Conservation (phyloP, 2,329 filamentous ascomycete species). For the Colletotrichum sp. region DNA sequence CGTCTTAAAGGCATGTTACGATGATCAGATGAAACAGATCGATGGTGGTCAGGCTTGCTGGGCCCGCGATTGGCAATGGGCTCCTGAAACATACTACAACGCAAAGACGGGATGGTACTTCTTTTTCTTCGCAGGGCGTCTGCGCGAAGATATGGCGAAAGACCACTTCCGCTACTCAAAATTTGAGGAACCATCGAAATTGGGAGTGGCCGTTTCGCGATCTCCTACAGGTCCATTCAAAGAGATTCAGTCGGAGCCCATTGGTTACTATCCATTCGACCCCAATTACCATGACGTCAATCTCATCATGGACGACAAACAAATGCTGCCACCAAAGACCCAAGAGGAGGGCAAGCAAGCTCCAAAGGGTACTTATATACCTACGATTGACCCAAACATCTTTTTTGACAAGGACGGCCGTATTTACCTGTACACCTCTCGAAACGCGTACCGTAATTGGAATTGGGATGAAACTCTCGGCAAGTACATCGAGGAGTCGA, state of each 20-base stretch:
- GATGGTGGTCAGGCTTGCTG: conserved; percentile 37
- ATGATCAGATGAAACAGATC: conserved; percentile 30
- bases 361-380: conserved; percentile 39
- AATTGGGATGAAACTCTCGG: conserved; percentile 36
- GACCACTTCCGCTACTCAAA: conserved; percentile 36
- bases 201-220: conserved; percentile 38
- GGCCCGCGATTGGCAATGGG: conserved; percentile 41
- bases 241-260: conserved; percentile 34
- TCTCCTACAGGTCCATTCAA: conserved; percentile 36
- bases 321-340: conserved; percentile 35
- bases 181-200: conserved; percentile 40
- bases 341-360: conserved; percentile 29
- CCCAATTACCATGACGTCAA: conserved; percentile 39
- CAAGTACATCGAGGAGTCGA: conserved; percentile 42
- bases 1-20: conserved; percentile 35
- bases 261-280: conserved; percentile 39
- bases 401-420: conserved; percentile 23
- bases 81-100: conserved; percentile 39
- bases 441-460: conserved; percentile 41
- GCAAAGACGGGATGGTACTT: conserved; percentile 40
- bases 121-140: conserved; percentile 38
- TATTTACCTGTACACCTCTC: conserved; percentile 31
- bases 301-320: conserved; percentile 39
- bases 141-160: conserved; percentile 34
- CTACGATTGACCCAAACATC: conserved; percentile 27